Base-by-base conservation (phyloP, 1,139 yeast genomes). In the Chernovozyma sophiae-reginae region DNA sequence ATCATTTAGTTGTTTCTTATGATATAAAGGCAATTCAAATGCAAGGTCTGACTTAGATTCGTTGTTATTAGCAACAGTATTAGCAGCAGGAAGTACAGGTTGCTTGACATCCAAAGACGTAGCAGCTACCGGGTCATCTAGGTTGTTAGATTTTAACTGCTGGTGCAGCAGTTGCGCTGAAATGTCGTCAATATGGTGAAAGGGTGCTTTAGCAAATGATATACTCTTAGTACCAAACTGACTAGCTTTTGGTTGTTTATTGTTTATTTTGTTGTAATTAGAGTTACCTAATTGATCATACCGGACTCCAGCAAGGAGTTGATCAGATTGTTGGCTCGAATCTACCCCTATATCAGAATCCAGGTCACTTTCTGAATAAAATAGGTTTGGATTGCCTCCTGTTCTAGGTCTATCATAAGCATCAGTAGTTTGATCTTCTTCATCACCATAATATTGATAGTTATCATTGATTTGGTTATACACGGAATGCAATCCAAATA, bases 401-500 rank as follows among this genome's bases (percentile, higher is more conserved):
- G 19, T 12, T 17, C 36, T 29, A 11, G 32, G 32, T 8, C 26
- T 18, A n/a, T 29, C 33, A 22, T 37, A 37, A n/a, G 38, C 38
- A 14, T 25, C 18, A 13, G 28, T 18, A 8, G 36, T 14, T 20
- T 32, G 35, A 14, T 34, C 40, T 24, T 37, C 40, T 15, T 32
- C 36, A 18, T 37, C 40, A 43, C 62, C 71, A 34, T 64, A 65
- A 48, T 60, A 65, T 30, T 58, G 68, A 46, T 65, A 61, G 42
- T 62, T 65, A 26, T 65, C 68, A 31, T 62, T 60, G 25, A 60
- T 58, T 49, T 58, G 77, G 50, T 60, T 65, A 53, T 60, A 72
- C 20, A 72, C 64, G 11, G 80, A 74, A 45, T 73, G 74, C 36
- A 74, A 57, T 2, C 80, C 81, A 50, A 77, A 74, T 30, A 77